Evolutionary conservation across 192 early-diverging fungal species (phyloP).

Genomic region (Entophlyctis luteolus): DNA sequence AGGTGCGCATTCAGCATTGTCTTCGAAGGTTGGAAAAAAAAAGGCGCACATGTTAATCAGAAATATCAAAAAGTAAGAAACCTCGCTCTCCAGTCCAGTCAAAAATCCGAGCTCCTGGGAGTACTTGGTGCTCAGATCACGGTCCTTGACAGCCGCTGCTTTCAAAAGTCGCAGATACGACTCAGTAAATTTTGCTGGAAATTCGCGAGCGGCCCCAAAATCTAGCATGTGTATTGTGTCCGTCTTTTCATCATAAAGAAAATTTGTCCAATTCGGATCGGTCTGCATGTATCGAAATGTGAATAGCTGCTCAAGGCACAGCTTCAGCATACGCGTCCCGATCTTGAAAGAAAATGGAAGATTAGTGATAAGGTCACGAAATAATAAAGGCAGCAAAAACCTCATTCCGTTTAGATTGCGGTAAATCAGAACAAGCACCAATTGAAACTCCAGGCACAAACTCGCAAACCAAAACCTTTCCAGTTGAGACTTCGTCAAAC

Average conservation of each 20-base stretch:
- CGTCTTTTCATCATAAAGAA: conserved; percentile 72
- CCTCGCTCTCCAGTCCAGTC: conserved; percentile 84
- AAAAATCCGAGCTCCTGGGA: conserved; percentile 84
- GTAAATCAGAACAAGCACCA: conserved; percentile 52
- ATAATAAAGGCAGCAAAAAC: conserved; percentile 27
- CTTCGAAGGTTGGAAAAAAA: conserved; percentile 23
- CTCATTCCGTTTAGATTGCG: conserved; percentile 56
- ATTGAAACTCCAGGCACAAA: conserved; percentile 72
- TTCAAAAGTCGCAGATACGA: conserved; percentile 72
- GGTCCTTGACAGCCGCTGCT: conserved; percentile 68
- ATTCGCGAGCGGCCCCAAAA: conserved; percentile 89
- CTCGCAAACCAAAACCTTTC: conserved; percentile 75
- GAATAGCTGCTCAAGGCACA: conserved; percentile 88
- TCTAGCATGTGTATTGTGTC: conserved; percentile 82
- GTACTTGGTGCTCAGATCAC: conserved; percentile 69
- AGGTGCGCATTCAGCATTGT: conserved; percentile 85
- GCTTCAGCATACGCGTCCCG: conserved; percentile 66
- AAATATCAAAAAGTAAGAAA: conserved; percentile 22
- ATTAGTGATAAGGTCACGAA: neutral
- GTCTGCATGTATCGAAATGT: conserved; percentile 97
- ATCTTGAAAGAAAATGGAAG: conserved; percentile 42
- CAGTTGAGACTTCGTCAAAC: conserved; percentile 62
- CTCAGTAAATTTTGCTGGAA: conserved; percentile 67
- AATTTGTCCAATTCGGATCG: conserved; percentile 99
- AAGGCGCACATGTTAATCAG: neutral